Base-by-base conservation (phyloP, 208 protist genomes). In the Acanthamoeba royreba region DNA sequence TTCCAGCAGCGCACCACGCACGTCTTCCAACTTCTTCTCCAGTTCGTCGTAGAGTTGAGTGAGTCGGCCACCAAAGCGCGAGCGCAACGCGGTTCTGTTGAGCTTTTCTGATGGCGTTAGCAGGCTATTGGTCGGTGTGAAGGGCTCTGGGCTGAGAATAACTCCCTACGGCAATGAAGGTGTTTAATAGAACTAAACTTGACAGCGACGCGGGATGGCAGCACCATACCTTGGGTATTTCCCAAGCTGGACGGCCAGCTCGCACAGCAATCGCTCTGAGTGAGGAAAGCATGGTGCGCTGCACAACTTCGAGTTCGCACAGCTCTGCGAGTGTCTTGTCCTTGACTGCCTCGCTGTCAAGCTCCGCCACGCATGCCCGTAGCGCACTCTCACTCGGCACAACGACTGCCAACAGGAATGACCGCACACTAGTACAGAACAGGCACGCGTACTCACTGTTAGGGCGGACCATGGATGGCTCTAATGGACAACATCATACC, bases 21-120 rank as follows among this genome's bases (percentile, higher is more conserved):
- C 40, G 69, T 49, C 38, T 4, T 81, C 69, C 5, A 49, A 25
- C 11, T 25, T 0, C 33, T 7, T 0, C 38, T 81, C 69, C 25
- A 81, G 69, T 19, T 13, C 7, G 8, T 43, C 69, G 19, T 49
- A 81, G 69, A 81, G 69, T 2, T 9, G 40, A 4, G 40, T n/a
- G 19, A 81, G 69, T 4, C 38, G 38, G 42, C 4, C 69, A 42
- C 69, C 38, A 42, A 49, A 81, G 69, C 49, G 38, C 4, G 38
- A 15, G 25, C 5, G 38, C 69, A 81, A 22, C 19, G 40, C 69
- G 38, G 22, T 35, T 11, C 96, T 58, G 40, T 95, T 94, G 49
- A 97, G 93, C 95, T 98, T 98, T 90, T 98, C 97, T 25, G 97
- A 96, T 49, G 97, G 97, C 19, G 97, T 98, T 40, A 98, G 58